These are phyloP conservation scores for Veloboletus limbatus DNA, from an alignment of 1,284 basidiomycete genomes.

Conservation along the genomic window DNA sequence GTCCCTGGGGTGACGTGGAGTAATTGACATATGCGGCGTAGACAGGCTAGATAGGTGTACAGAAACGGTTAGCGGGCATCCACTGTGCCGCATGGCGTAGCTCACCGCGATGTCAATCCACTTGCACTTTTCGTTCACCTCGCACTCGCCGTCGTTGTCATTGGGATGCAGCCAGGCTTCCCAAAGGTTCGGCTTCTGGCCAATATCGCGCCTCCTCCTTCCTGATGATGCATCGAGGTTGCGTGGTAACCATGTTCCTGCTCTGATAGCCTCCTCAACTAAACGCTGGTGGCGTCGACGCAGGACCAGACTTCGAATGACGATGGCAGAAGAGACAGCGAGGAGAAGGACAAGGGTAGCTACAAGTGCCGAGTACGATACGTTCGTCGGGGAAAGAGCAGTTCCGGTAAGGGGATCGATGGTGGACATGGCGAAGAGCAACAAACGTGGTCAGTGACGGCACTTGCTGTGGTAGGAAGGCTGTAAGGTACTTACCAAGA, in stretches of 20 bases:
- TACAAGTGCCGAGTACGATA: slow-evolving; percentile 34
- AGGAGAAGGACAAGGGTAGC: slow-evolving; percentile 66
- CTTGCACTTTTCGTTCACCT: slow-evolving; percentile 23
- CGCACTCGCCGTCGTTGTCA: slow-evolving; percentile 9
- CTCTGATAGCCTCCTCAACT: slow-evolving; percentile 59
- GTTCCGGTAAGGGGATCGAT: slow-evolving; percentile 2
- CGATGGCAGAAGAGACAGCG: slow-evolving; percentile 59
- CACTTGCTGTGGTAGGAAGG: neutral
- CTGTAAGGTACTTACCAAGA: slow-evolving; percentile 24
- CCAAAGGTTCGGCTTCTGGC: slow-evolving; percentile 49
- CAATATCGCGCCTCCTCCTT: slow-evolving; percentile 38
- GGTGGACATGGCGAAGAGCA: slow-evolving; percentile 16
- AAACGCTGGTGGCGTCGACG: slow-evolving; percentile 53
- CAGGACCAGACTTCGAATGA: slow-evolving; percentile 56
- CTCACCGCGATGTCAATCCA: slow-evolving; percentile 39
- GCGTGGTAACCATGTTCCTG: slow-evolving; percentile 54
- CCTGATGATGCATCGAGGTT: slow-evolving; percentile 17
- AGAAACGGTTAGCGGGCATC: neutral
- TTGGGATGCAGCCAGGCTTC: slow-evolving; percentile 34
- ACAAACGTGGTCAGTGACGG: slow-evolving; percentile 8
- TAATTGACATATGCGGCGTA: slow-evolving; percentile 36
- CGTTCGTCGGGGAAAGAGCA: slow-evolving; percentile 1
- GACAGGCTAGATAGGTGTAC: slow-evolving; percentile 33
- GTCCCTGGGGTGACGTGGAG: slow-evolving; percentile 6
- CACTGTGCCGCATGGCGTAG: neutral